These are phyloP conservation scores for Dioscorea zingiberensis DNA, from an alignment of 106 monocot genomes.

Conservation along the genomic window DNA sequence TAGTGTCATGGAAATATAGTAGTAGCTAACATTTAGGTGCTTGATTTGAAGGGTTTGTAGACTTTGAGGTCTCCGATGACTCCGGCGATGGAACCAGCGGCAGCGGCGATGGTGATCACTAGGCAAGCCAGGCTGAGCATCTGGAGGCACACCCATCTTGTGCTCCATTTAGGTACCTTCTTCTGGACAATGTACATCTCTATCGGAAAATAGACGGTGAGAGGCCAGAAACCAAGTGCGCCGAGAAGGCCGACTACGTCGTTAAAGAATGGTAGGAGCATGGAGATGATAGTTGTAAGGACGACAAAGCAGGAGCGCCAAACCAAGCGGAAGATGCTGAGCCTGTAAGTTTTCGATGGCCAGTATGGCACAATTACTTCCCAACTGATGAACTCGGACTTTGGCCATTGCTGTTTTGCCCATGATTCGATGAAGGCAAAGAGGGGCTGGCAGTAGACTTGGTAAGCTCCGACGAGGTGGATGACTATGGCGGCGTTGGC, in stretches of 20 bases:
- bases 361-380: conserved; percentile 26
- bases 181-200: conserved; percentile 87
- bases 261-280: conserved; percentile 95
- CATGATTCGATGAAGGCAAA: conserved; percentile 86
- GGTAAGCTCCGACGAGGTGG: conserved; percentile 95
- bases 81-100: conserved; percentile 65
- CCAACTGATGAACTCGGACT: conserved; percentile 40
- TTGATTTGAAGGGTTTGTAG: conserved; percentile 68
- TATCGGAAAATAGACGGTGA: conserved; percentile 87
- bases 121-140: conserved; percentile 67
- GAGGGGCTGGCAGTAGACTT: conserved; percentile 88
- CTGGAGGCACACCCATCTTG: conserved; percentile 71
- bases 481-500: conserved; percentile 83
- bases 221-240: conserved; percentile 83
- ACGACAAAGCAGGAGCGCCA: conserved; percentile 75
- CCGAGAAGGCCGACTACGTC: conserved; percentile 92
- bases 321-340: conserved; percentile 64
- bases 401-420: conserved; percentile 40
- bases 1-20: no score
- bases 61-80: conserved; percentile 56
- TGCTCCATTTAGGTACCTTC: conserved; percentile 56
- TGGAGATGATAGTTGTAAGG: conserved; percentile 68
- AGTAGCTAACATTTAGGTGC: no score
- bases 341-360: conserved; percentile 7
- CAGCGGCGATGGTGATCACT: conserved; percentile 49